A percentile compares a stretch with the other conserved stretches of the same genome.
Evolutionary conservation across 441 rosid genomes (phyloP).

Genomic region (Populus hybrid): DNA sequence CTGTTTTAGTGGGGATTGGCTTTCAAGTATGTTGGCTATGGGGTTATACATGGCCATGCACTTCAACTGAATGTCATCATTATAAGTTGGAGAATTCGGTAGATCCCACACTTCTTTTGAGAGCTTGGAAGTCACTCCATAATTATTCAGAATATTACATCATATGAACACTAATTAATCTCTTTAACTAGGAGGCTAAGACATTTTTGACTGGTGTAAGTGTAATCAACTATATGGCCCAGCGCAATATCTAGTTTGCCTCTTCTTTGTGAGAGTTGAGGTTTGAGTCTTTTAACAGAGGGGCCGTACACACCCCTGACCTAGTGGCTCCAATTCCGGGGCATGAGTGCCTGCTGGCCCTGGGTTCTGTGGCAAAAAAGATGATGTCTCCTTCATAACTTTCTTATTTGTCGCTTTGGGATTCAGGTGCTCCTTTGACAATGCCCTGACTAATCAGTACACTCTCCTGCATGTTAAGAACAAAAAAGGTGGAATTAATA

Average conservation of each 20-base stretch:
- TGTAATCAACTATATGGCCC: constrained; percentile 28
- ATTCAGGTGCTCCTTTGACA: constrained; percentile 5
- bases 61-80: constrained; percentile 12
- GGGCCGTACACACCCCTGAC: background rate
- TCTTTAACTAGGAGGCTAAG: background rate
- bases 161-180: background rate
- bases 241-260: constrained; percentile 28
- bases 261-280: constrained; percentile 26
- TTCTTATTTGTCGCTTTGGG: constrained; percentile 8
- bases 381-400: background rate
- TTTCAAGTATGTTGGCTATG: constrained; percentile 45
- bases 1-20: constrained; percentile 38
- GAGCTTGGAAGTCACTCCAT: constrained; percentile 35
- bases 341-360: constrained; percentile 1
- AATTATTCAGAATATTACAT: constrained; percentile 21
- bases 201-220: constrained; percentile 27
- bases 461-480: background rate
- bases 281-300: constrained; percentile 16
- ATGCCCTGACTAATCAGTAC: background rate
- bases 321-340: background rate
- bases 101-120: constrained; percentile 22
- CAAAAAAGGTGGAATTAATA: constrained; percentile 5
- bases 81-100: constrained; percentile 16
- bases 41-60: constrained; percentile 5
- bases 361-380: background rate